phyloP scores from a whole-genome alignment of 2,329 filamentous ascomycete species.

The Penicillium sp. region DNA sequence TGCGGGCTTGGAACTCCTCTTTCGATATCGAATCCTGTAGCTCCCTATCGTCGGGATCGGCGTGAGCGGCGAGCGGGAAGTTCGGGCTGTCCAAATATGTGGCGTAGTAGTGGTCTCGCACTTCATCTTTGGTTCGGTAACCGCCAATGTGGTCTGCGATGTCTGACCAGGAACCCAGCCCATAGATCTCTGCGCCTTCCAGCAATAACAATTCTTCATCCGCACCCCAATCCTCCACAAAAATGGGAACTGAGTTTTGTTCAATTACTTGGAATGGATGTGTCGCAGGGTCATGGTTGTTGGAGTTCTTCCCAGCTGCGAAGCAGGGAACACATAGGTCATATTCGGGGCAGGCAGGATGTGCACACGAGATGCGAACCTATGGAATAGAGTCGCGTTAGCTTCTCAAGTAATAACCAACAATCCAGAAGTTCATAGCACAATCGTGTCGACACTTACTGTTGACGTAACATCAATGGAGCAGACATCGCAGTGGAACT shows the following conservation, averaged over 20 bases:
- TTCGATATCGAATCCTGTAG: conserved; percentile 78
- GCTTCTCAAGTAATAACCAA: not conserved
- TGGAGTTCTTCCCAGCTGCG: conserved; percentile 73
- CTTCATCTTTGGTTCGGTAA: conserved; percentile 90
- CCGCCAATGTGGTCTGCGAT: conserved; percentile 98
- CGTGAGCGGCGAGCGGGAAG: conserved; percentile 84
- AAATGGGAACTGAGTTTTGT: conserved; percentile 97
- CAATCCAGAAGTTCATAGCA: not conserved
- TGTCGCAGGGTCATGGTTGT: conserved; percentile 79
- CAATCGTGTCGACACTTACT: conserved; percentile 52
- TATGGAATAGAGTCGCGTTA: conserved; percentile 37
- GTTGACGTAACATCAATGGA: conserved; percentile 96
- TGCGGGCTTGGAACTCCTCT: conserved; percentile 88
- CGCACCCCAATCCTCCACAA: conserved; percentile 90
- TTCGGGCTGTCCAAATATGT: conserved; percentile 79
- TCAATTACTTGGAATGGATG: conserved; percentile 94
- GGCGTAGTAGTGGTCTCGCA: conserved; percentile 86
- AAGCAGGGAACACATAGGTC: conserved; percentile 97
- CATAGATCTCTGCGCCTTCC: conserved; percentile 94
- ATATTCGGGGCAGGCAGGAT: conserved; percentile 82
- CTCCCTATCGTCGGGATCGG: conserved; percentile 75
- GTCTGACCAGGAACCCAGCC: conserved; percentile 94
- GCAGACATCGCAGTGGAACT: conserved; percentile 97
- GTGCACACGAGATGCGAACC: conserved; percentile 93
- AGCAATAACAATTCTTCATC: conserved; percentile 93